Evolutionary conservation across 768 basidiomycete genomes (phyloP), one percentile per base, ranked within the genome.

Genomic region (Harrya chromipes): DNA sequence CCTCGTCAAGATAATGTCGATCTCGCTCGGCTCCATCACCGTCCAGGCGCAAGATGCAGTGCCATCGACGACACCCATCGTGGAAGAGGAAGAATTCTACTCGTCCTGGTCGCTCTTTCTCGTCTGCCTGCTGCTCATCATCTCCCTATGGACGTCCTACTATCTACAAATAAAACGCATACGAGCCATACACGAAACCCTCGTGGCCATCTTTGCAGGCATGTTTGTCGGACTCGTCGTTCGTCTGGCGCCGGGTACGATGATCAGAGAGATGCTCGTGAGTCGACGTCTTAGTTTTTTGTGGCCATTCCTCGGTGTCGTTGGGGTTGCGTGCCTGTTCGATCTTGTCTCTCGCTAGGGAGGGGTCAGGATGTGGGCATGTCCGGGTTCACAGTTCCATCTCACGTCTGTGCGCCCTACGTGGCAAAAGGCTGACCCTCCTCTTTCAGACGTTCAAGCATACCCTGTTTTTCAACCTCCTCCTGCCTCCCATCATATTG

Each of bases 241-340:
- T 35, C 77, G 97, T 56, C 74, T 98, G 37, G 84, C 90, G 2
- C 94, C 94, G 0, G 95, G 94, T 9, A 90, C 87, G 49, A 84
- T 95, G 79, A 97, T 99, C 53, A 78, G 93, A 60, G 92, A 94
- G 63, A 99, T 99, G 95, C 75, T 99, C 74, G 94, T 94, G 72
- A 78, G 93, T 76, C 11, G 21, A n/a, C 8, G 12, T 21, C 33
- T 17, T 6, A 4, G 0, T 39, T 33, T 37, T 17, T 26, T 6
- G 26, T 26, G 1, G 29, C 12, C 29, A 29, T 29, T 29, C 29
- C 29, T 29, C 9, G 10, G 29, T 29, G 29, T 26, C 26, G 8
- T 3, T 26, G 26, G 26, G 26, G 26, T 26, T 26, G 26, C 26
- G 6, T 26, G 8, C 6, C 12, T 29, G 29, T 11, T n/a, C 2